A percentile compares a stretch with the other conserved stretches of the same genome.
Evolutionary conservation across 2,329 filamentous ascomycete species (phyloP).

Genomic region (Periconia sp.): DNA sequence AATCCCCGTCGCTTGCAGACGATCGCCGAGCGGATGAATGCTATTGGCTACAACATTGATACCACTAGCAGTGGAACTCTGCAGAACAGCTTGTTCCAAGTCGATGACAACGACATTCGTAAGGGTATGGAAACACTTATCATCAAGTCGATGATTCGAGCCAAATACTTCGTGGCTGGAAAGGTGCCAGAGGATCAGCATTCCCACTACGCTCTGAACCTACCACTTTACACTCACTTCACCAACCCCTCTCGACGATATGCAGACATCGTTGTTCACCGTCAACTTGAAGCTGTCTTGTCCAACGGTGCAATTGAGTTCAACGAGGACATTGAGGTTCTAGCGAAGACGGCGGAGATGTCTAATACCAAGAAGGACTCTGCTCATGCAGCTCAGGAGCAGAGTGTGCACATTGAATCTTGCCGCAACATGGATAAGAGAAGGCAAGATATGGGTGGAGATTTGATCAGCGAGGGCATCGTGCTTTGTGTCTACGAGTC

Average conservation of each 20-base stretch:
- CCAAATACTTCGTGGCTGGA: constrained; percentile 89
- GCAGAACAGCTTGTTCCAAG: constrained; percentile 93
- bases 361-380: constrained; percentile 99
- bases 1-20: constrained; percentile 88
- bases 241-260: constrained; percentile 95
- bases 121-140: constrained; percentile 98
- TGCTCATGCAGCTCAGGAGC: constrained; percentile 94
- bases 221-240: constrained; percentile 96
- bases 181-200: constrained; percentile 79
- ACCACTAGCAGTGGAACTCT: constrained; percentile 86
- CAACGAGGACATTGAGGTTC: constrained; percentile 82
- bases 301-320: constrained; percentile 85
- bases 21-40: constrained; percentile 91
- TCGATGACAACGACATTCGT: constrained; percentile 85
- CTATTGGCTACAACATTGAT: constrained; percentile 89
- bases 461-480: constrained; percentile 93
- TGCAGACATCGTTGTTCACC: constrained; percentile 92
- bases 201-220: constrained; percentile 89
- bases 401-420: constrained; percentile 97
- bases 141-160: constrained; percentile 93
- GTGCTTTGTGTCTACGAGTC: constrained; percentile 98
- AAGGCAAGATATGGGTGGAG: constrained; percentile 82
- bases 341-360: constrained; percentile 91
- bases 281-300: constrained; percentile 86
- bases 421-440: constrained; percentile 96